phyloP scores from a whole-genome alignment of 2,329 filamentous ascomycete species.

The Cytospora schulzeri region DNA sequence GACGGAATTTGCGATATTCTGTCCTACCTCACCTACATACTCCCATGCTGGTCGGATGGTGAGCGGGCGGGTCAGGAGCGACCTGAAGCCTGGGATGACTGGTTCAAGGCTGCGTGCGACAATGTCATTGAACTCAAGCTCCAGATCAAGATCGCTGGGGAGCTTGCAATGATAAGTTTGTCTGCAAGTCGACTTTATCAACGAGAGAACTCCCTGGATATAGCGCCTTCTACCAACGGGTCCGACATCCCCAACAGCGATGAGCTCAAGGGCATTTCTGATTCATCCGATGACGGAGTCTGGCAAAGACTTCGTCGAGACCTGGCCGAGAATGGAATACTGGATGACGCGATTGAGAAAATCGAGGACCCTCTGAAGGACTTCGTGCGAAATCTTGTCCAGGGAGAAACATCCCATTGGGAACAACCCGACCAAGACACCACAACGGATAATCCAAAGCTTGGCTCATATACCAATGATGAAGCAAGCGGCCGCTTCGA shows the following conservation, averaged over 20 bases:
- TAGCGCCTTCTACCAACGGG: background rate
- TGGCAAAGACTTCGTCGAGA: background rate
- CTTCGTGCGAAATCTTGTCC: background rate
- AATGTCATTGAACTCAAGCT: background rate
- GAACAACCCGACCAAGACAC: background rate
- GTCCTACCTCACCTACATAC: background rate
- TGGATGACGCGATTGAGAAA: background rate
- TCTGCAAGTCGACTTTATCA: background rate
- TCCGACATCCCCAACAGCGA: background rate
- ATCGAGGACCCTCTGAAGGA: background rate
- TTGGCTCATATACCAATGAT: background rate
- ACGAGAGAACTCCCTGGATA: background rate
- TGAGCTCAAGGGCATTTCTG: background rate
- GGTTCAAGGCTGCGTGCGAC: background rate
- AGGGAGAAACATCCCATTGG: background rate
- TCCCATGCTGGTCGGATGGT: background rate
- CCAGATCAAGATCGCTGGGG: background rate
- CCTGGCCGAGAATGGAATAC: slow-evolving; percentile 5
- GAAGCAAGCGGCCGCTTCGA: background rate
- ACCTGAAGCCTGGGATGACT: background rate
- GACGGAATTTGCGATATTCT: background rate
- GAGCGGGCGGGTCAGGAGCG: background rate
- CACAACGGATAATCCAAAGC: background rate
- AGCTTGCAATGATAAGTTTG: background rate
- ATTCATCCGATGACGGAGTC: background rate